Evolutionary conservation across 2,329 filamentous ascomycete species (phyloP), one percentile per base, ranked within the genome.

Genomic region (Hypoxylon sp.): DNA sequence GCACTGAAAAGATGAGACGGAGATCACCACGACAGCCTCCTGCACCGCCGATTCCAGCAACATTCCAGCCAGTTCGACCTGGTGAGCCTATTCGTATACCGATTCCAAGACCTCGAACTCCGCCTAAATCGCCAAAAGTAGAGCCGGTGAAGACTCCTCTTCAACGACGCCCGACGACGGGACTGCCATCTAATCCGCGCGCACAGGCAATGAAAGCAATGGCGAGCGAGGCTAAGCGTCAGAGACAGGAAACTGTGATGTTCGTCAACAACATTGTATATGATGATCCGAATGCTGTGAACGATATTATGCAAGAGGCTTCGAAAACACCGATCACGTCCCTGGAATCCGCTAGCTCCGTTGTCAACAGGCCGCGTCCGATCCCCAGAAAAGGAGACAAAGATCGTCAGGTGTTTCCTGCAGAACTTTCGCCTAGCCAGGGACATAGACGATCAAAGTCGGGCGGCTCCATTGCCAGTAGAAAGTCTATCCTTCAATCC

Each of bases 211-310:
- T 81, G 46, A 79, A 76, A 53, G 58, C 71, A 14, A 61, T 77
- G 2, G 66, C 72, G 13, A 73, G 77, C 30, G 80, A 80, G 11
- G 69, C 73, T 6, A 64, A 63, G 55, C 71, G 58, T 14, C 73
- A 72, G 60, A 81, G 78, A 58, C 78, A 84, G 25, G 82, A 85
- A 64, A 88, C 84, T 3, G 82, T 88, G 50, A 84, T 89, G 83
- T 84, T 88, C 60, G 77, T 89, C 55, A 89, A 88, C 65, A 82
- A 85, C 55, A 87, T 88, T 61, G 81, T 86, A 37, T 88, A 88
- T 68, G 80, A 88, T 60, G 81, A 89, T 62, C 85, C 87, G 0
- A 77, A 74, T 30, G 76, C 79, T 1, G 85, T 89, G 1, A 79
- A 83, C 57, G 82, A 80, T 25, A 86, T 88, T 65, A 82, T 88